A percentile compares a stretch with the other conserved stretches of the same genome.
These are phyloP conservation scores for Tylopilus plumbeoviolaceoides DNA, from an alignment of 768 basidiomycete genomes.

Conservation along the genomic window DNA sequence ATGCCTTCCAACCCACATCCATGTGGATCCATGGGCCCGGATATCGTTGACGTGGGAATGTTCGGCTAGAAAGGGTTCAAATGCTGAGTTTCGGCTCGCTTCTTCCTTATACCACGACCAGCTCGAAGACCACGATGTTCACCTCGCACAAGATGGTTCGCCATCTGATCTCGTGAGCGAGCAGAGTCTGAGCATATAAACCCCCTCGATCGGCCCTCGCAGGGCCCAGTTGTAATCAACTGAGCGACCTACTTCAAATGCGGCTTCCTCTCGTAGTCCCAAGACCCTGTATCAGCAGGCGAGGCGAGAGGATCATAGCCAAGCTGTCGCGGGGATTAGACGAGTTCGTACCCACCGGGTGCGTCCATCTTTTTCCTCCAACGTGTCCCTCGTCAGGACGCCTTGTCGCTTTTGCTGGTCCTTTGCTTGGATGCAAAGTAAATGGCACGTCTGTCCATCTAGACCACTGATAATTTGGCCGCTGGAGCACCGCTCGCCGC, in stretches of 20 bases:
- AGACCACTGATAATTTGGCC: not conserved
- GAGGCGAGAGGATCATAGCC: constrained; percentile 19
- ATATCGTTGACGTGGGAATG: not conserved
- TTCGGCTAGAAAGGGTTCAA: not conserved
- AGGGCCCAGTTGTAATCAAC: constrained; percentile 53
- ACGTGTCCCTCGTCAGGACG: constrained; percentile 10
- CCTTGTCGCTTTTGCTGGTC: constrained; percentile 3
- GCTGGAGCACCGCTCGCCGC: not conserved
- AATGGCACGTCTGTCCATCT: not conserved
- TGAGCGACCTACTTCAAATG: constrained; percentile 70
- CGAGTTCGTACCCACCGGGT: constrained; percentile 12
- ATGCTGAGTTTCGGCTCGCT: not conserved
- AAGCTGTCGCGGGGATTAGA: constrained; percentile 58
- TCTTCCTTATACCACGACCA: constrained; percentile 20
- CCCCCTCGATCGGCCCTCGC: constrained; percentile 62
- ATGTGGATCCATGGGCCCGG: too few relatives aligned
- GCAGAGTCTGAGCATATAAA: constrained; percentile 77
- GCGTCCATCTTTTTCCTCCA: constrained; percentile 11
- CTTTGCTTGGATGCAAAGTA: not conserved
- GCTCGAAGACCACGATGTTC: constrained; percentile 69
- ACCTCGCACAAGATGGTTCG: constrained; percentile 44
- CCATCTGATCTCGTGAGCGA: constrained; percentile 56
- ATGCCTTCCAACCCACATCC: too few relatives aligned
- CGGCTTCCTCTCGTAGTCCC: constrained; percentile 29
- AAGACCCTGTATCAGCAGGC: constrained; percentile 37